Conservation (phyloP, 1,284 basidiomycete species). For the Trichosporon coremiiforme region DNA sequence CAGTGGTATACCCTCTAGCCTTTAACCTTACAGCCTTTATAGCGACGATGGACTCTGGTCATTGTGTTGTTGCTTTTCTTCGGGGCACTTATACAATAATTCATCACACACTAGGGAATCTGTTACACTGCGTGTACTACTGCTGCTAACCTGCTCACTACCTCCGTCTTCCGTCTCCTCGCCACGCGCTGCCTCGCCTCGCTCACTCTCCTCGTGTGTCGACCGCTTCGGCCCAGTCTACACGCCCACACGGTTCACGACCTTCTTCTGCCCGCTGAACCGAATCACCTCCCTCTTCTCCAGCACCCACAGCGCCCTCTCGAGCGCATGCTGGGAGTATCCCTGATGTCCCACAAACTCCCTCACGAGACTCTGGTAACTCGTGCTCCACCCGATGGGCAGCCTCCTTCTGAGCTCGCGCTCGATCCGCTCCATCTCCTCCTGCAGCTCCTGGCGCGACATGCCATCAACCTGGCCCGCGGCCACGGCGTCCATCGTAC, state of each 20-base stretch:
- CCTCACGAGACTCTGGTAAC: slow-evolving; percentile 87
- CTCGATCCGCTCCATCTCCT: slow-evolving; percentile 91
- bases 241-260: slow-evolving; percentile 51
- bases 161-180: background rate
- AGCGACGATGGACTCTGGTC: background rate
- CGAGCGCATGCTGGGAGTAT: slow-evolving; percentile 86
- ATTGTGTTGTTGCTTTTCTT: background rate
- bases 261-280: slow-evolving; percentile 72
- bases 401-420: slow-evolving; percentile 83
- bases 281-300: slow-evolving; percentile 94
- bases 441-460: slow-evolving; percentile 87
- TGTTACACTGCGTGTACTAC: too few relatives aligned
- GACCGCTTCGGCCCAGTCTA: slow-evolving; percentile 26
- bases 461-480: slow-evolving; percentile 85
- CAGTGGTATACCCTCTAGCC: too few relatives aligned
- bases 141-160: background rate
- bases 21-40: background rate
- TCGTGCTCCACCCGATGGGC: slow-evolving; percentile 96
- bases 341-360: slow-evolving; percentile 95
- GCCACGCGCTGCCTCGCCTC: too few relatives aligned
- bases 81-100: background rate
- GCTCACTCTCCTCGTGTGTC: too few relatives aligned
- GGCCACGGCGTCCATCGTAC: slow-evolving; percentile 98
- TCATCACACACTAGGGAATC: background rate
- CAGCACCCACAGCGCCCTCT: slow-evolving; percentile 85